Evolutionary conservation across 495 filamentous ascomycete species (phyloP).

Genomic region (Glonium stellatum): DNA sequence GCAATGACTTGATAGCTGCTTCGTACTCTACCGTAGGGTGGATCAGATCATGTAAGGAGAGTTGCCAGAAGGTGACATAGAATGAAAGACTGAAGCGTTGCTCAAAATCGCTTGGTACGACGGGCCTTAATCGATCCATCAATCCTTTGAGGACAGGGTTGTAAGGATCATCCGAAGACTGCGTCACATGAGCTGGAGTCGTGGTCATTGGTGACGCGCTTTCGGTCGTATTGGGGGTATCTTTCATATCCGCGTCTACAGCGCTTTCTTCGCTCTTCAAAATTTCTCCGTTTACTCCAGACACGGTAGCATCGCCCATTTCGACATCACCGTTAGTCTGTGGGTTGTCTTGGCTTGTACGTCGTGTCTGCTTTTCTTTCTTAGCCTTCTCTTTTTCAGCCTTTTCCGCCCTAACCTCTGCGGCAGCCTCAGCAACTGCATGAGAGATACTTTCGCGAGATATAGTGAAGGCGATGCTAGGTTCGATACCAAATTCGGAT

Average conservation of each 20-base stretch:
- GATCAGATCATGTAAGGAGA: slow-evolving; percentile 71
- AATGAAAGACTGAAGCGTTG: slow-evolving; percentile 64
- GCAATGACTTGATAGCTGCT: slow-evolving; percentile 57
- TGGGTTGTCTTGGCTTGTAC: neutral
- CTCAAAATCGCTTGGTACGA: slow-evolving; percentile 58
- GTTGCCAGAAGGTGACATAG: slow-evolving; percentile 89
- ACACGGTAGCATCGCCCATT: slow-evolving; percentile 18
- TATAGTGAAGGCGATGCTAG: slow-evolving; percentile 82
- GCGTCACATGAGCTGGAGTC: neutral
- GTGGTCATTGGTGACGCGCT: slow-evolving; percentile 1
- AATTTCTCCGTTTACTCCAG: slow-evolving; percentile 24
- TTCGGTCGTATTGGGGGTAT: slow-evolving; percentile 8
- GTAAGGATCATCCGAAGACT: slow-evolving; percentile 43
- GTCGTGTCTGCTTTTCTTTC: slow-evolving; percentile 25
- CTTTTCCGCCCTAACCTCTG: slow-evolving; percentile 34
- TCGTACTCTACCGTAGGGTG: slow-evolving; percentile 68
- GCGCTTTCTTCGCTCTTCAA: slow-evolving; percentile 24
- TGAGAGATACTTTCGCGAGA: slow-evolving; percentile 59
- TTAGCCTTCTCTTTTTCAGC: slow-evolving; percentile 31
- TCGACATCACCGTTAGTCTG: slow-evolving; percentile 31
- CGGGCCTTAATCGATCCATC: slow-evolving; percentile 56
- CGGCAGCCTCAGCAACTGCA: slow-evolving; percentile 37
- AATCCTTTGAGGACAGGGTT: slow-evolving; percentile 72
- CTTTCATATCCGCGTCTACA: slow-evolving; percentile 39
- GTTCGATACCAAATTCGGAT: slow-evolving; percentile 71